Conservation (phyloP, 331 rosid genomes). For the Acacia concinna region DNA sequence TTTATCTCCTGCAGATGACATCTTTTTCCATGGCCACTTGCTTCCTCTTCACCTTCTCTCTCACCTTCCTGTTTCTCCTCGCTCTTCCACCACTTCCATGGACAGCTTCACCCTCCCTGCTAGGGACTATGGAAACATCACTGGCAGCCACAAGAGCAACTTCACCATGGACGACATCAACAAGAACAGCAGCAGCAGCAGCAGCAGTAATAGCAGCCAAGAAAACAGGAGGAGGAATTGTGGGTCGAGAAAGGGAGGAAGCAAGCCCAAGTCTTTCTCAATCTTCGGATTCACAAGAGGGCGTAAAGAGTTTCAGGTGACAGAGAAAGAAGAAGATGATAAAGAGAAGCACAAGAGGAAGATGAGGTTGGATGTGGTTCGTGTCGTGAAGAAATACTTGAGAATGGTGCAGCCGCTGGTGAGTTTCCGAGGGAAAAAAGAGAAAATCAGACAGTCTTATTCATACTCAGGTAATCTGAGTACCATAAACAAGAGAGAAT, state of each 20-base stretch:
- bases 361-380: constrained; percentile 57
- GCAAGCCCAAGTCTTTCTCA: constrained; percentile 65
- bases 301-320: constrained; percentile 45
- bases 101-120: constrained; percentile 75
- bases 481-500: constrained; percentile 42
- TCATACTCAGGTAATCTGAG: constrained; percentile 80
- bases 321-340: constrained; percentile 41
- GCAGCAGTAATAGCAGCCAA: constrained; percentile 25
- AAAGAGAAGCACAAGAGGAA: constrained; percentile 58
- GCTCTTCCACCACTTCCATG: constrained; percentile 71
- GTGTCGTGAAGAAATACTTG: constrained; percentile 68
- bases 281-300: constrained; percentile 60
- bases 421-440: constrained; percentile 60
- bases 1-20: constrained; percentile 94
- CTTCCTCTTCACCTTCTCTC: constrained; percentile 94
- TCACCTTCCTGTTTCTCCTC: constrained; percentile 81
- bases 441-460: constrained; percentile 44
- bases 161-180: constrained; percentile 32
- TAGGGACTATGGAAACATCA: constrained; percentile 33
- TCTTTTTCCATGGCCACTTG: constrained; percentile 96
- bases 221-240: constrained; percentile 20
- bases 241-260: constrained; percentile 39
- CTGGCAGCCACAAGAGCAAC: constrained; percentile 40
- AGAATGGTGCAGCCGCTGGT: constrained; percentile 44
- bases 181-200: constrained; percentile 36